These are phyloP conservation scores for Ustilago tritici DNA, from an alignment of 1,284 basidiomycete genomes.

Conservation along the genomic window DNA sequence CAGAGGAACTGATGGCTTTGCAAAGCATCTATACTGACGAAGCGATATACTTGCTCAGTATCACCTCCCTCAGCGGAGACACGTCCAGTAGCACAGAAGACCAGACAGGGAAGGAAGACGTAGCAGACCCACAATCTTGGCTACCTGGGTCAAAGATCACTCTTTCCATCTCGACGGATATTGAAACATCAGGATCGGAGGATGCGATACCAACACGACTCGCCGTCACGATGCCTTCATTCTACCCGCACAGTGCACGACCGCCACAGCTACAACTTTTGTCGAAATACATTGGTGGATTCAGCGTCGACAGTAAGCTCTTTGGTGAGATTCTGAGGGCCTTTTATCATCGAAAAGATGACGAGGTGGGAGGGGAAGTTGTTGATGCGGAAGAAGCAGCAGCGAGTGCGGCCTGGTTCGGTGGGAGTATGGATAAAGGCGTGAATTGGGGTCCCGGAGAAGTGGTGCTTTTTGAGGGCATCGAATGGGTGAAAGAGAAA, in stretches of 20 bases:
- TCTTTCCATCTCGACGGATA: conserved; percentile 42
- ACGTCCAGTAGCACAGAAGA: not conserved
- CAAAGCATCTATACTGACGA: conserved; percentile 66
- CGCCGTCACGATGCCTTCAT: conserved; percentile 57
- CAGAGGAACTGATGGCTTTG: conserved; percentile 62
- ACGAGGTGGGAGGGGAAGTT: not conserved
- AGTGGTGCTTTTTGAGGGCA: conserved; percentile 68
- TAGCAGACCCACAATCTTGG: conserved; percentile 36
- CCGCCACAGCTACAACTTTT: conserved; percentile 67
- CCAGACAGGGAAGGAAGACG: conserved; percentile 13
- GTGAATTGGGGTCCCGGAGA: conserved; percentile 57
- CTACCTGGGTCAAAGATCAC: conserved; percentile 39
- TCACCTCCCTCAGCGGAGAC: not conserved
- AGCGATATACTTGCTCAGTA: conserved; percentile 41
- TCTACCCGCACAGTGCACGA: conserved; percentile 51
- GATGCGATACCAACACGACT: conserved; percentile 52
- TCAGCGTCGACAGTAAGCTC: conserved; percentile 59
- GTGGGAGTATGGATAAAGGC: conserved; percentile 28
- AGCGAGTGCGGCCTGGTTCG: conserved; percentile 12
- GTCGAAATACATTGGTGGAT: conserved; percentile 60
- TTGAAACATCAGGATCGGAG: conserved; percentile 14
- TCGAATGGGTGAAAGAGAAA: conserved; percentile 66
- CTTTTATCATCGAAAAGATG: conserved; percentile 52
- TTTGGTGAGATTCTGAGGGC: conserved; percentile 64
- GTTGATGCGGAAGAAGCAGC: conserved; percentile 21